Evolutionary conservation across 2,329 filamentous ascomycete genomes (phyloP), one percentile per base, ranked within the genome.

Genomic region (Orbilia oligospora): DNA sequence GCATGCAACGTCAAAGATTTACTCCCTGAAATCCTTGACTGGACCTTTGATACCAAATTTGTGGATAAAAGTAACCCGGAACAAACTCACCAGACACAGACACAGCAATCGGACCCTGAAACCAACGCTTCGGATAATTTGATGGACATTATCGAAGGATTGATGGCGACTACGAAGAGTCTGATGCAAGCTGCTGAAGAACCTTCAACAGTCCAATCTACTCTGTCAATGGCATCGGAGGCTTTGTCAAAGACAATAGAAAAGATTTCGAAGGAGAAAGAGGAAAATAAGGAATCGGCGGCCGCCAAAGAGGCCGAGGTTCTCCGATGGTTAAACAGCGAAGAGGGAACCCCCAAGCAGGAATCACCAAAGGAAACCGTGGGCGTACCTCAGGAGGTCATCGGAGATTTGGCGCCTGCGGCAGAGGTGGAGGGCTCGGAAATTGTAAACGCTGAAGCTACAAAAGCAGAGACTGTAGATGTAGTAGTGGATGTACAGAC

Each of bases 1-100:
- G 18, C 22, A n/a, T 77, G 67, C 41, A 51, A 71, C 5, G 73
- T 77, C 30, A 66, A 71, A n/a, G 73, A 77, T 30, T 22, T 71
- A 8, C 48, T 77, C 5, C 73, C 73, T 2, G 73, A 77, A n/a
- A 71, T 71, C 48, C 36, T 67, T 6, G 61, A 67, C 1, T 77
- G 73, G 73, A 71, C 24, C 2, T 67, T 77, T 16, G 58, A 77
- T 20, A 69, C 64, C 10, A 63, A 44, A 33, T 73, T 64, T 38
- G 24, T 48, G 53, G 63, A 64, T 20, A 41, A 12, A 38, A 36
- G 49, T n/a, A 16, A 4, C 8, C 6, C 27, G 14, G 49, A 53
- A 16, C 22, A 16, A 3, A 8, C n/a, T 16, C 16, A 20, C 5
- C 2, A 8, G 8, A 10, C 9, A 24, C 33, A 36, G 27, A 6